These are phyloP conservation scores for Neurospora pannonica DNA, from an alignment of 495 filamentous ascomycete species.

Conservation along the genomic window DNA sequence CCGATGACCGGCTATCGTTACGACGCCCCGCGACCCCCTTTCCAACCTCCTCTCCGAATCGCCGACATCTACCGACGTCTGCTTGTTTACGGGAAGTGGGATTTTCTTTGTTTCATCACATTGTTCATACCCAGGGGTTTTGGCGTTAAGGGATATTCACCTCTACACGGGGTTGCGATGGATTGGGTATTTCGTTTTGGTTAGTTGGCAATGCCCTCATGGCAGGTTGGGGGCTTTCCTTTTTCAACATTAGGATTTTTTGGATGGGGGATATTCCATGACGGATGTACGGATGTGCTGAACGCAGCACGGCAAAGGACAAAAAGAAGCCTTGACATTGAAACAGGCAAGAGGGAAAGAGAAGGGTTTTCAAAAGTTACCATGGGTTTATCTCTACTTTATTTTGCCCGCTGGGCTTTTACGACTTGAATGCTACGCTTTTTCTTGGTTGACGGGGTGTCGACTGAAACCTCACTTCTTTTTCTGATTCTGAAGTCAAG, in stretches of 20 bases:
- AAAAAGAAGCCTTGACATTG: background rate
- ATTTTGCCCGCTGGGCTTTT: background rate
- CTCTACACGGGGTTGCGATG: background rate
- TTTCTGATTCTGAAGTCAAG: no score
- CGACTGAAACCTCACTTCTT: background rate
- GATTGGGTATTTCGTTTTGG: background rate
- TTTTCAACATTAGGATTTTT: background rate
- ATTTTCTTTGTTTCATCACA: background rate
- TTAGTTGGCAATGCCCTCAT: background rate
- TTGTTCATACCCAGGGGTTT: background rate
- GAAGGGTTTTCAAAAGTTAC: background rate
- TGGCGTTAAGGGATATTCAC: background rate
- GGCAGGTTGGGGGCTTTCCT: background rate
- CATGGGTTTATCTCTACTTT: background rate
- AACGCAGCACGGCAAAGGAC: background rate
- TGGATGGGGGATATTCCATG: background rate
- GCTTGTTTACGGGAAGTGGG: background rate
- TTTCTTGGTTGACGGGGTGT: background rate
- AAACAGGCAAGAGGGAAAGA: background rate
- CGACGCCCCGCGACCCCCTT: background rate
- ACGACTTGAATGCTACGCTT: background rate
- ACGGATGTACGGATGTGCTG: background rate
- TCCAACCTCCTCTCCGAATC: background rate
- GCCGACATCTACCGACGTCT: background rate
- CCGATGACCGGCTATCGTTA: accelerated